Conservation (phyloP, 768 basidiomycete genomes). For the Pleurotus eryngii region DNA sequence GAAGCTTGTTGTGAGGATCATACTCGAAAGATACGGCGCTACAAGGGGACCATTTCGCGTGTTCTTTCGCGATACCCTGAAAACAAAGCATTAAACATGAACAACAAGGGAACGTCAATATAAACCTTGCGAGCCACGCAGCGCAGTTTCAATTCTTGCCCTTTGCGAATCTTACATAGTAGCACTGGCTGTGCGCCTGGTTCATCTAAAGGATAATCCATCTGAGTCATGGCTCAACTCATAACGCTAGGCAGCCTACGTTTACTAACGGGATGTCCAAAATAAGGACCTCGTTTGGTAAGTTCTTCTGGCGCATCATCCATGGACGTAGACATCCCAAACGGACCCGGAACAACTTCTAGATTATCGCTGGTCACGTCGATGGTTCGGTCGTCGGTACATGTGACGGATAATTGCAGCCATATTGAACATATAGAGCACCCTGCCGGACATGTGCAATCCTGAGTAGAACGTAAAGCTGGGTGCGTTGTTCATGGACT, state of each 20-base stretch:
- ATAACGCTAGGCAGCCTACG: conserved; percentile 39
- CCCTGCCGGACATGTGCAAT: conserved; percentile 83
- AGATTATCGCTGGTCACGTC: conserved; percentile 86
- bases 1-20: conserved; percentile 94
- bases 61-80: conserved; percentile 96
- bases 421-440: conserved; percentile 87
- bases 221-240: conserved; percentile 8
- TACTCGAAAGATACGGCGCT: conserved; percentile 96
- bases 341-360: conserved; percentile 48
- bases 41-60: conserved; percentile 98
- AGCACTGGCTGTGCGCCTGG: conserved; percentile 65
- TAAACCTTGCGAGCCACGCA: conserved; percentile 91
- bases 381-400: conserved; percentile 71
- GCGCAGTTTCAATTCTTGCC: conserved; percentile 81
- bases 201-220: conserved; percentile 44
- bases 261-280: conserved; percentile 86
- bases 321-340: conserved; percentile 12
- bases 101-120: neutral
- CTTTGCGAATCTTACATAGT: conserved; percentile 89
- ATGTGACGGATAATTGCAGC: conserved; percentile 73
- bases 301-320: conserved; percentile 58
- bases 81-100: conserved; percentile 4
- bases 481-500: no score
- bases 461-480: conserved; percentile 42
- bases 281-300: conserved; percentile 66